These are phyloP conservation scores for Dryas drummondii DNA, from an alignment of 306 rosid genomes.

Conservation along the genomic window DNA sequence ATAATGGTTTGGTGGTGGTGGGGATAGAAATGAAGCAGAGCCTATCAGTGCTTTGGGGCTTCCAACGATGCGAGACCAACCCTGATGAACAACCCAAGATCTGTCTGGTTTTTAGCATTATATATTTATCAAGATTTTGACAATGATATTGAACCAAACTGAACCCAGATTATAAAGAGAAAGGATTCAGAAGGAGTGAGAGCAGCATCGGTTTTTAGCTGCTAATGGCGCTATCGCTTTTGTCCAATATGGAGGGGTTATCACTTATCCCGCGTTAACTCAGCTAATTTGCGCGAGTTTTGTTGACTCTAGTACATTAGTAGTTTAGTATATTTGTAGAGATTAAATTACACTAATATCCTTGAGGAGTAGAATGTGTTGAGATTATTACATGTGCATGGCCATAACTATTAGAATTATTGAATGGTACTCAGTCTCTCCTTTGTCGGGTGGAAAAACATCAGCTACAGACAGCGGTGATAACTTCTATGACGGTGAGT, in stretches of 20 bases:
- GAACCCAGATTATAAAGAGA: not conserved
- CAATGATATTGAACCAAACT: not conserved
- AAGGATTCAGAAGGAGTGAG: not conserved
- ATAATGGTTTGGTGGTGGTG: slow-evolving; percentile 32
- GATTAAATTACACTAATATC: no score
- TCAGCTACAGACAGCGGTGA: no score
- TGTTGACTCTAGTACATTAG: not conserved
- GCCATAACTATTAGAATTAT: no score
- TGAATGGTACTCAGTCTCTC: no score
- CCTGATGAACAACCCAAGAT: slow-evolving; percentile 50
- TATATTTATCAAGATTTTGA: slow-evolving; percentile 16
- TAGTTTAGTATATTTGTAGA: no score
- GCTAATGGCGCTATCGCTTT: not conserved
- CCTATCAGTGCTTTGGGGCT: slow-evolving; percentile 35
- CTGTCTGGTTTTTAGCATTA: slow-evolving; percentile 65
- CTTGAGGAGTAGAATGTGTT: no score
- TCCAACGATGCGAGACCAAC: slow-evolving; percentile 43
- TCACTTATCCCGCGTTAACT: slow-evolving; percentile 14
- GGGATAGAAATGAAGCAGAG: slow-evolving; percentile 42
- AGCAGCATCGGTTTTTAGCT: not conserved
- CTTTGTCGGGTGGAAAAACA: no score
- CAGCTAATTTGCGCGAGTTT: not conserved
- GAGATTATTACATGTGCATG: no score
- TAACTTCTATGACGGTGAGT: no score
- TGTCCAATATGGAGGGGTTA: not conserved